Base-by-base conservation (phyloP, 192 early-diverging fungal species). In the Umbelopsis vinacea region DNA sequence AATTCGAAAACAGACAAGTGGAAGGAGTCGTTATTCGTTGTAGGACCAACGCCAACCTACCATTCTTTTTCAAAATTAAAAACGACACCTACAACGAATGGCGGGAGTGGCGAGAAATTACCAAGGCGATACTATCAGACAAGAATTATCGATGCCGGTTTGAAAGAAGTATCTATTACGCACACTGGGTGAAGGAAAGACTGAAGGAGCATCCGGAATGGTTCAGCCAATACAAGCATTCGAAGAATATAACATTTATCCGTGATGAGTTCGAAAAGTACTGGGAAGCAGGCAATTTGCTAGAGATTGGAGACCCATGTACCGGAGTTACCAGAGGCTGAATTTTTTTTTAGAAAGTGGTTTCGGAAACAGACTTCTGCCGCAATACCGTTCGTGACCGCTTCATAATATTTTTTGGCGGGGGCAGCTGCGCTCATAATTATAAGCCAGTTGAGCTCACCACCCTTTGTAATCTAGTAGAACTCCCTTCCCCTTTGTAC, bases 31-130 rank as follows among this genome's bases (percentile, higher is more conserved):
- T 99, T 7, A 87, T 99, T 21, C 86, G 97, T 37, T 95, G 93
- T 75, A 82, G 77, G 53, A 40, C 48, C 23, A 73, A 73, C 29
- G 54, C 50, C n/a, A 38, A 50, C 0, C 66, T 77, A 45, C 54
- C 69, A 37, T 90, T 92, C 66, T 89, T 92, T 73, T 97, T 95
- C 86, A 99, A 99, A 84, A 86, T 97, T 82, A 98, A 98, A 75
- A 96, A 92, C 75, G 95, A 99, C 60, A 93, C 94, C 0, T 99
- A 99, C 60, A 76, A 98, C 40, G 91, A 96, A 89, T 99, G 92
- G 82, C 88, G 95, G 26, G 97, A 99, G 67, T 99, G 96, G 93
- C 87, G 97, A n/a, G 96, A 98, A 72, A 73, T 96, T 8, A 99
- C 97, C 11, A 91, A 90, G 72, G 68, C 67, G 19, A 67, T 95